Base-by-base conservation (phyloP, 805 yeast species). In the Pichia nanzhaoensis region DNA sequence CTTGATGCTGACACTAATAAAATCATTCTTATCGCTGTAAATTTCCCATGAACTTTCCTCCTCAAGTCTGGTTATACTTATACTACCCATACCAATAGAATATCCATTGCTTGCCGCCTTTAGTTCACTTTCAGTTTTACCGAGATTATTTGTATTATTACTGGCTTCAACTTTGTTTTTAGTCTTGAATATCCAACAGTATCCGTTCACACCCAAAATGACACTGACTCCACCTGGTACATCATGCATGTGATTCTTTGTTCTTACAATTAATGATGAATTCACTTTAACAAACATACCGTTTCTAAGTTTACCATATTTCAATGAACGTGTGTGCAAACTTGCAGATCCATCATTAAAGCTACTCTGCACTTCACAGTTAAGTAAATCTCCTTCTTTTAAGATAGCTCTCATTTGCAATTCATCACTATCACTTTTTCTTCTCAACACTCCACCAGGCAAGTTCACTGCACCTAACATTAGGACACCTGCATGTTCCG, bases 351-450 rank as follows among this genome's bases (percentile, higher is more conserved):
- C 99, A 62, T 89, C 96, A 53, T 78, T 80, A 63, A 77, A 91
- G 34, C 90, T 70, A 14, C 86, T 80, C 67, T 95, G 99, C 16
- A 93, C 96, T 64, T 93, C 99, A 36, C 97, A 96, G 60, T 93
- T 93, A 48, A 93, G 70, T 50, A 95, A 70, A 63, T 93, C 99
- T 14, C 99, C 99, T 59, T 95, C 99, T 60, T 93, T 93, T 55
- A 93, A 69, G 57, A 90, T 87, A 54, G 77, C 78, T 57, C 99
- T 77, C 99, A 95, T 93, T 60, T 91, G 96, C 52, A 93, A 71
- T 67, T 93, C 99, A 68, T 93, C 99, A 52, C 84, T 80, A 60
- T 95, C 99, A 30, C 90, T 80, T 62, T 95, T 93, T 58, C 99
- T 77, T 65, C 99, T 77, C 55, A 93, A 68, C 2, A 93, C 85